Base-by-base conservation (phyloP, 805 yeast species). In the Wickerhamiella dianesei region DNA sequence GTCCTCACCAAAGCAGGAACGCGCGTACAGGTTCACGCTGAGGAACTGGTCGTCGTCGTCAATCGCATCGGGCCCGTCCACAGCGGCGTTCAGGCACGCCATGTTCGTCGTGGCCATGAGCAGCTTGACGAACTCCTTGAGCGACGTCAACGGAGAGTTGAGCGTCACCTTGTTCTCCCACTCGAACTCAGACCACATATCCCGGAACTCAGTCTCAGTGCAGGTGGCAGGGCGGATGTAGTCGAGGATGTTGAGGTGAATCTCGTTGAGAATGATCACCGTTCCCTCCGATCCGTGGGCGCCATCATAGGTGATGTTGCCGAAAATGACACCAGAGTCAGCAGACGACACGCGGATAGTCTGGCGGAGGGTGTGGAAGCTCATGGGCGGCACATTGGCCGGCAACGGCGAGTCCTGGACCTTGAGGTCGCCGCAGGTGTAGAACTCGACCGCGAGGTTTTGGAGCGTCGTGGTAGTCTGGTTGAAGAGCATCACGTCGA, bases 181-280 rank as follows among this genome's bases (percentile, higher is more conserved):
- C 68, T 92, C 99, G 62, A 94, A 92, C 64, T 88, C 96, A 63
- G 87, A 86, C 99, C 99, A 92, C 97, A 88, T 89, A 59, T 79
- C 76, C 61, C 98, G 82, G 82, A 92, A 92, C 56, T 77, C 82
- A 41, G 79, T 77, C 66, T 89, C 97, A 14, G 87, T 70, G 64
- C 95, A 84, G 20, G 76, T 74, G n/a, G 94, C 92, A 18, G 98
- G 96, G 63, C 85, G 86, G 64, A 92, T 87, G 68, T 92, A 92
- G 65, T 92, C 97, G 87, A 92, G 85, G 46, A 92, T 84, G 63
- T 92, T 96, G 49, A 92, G 88, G 62, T 88, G 95, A 44, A 92
- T 87, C 62, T 92, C 97, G 59, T 85, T 86, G 60, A 92, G 73
- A 49, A 92, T 88, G 49, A 92, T 96, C 64, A 87, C 82, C 47